A percentile compares a stretch with the other conserved stretches of the same genome.
Conservation (phyloP, 306 rosid genomes). For the Begonia masoniana region DNA sequence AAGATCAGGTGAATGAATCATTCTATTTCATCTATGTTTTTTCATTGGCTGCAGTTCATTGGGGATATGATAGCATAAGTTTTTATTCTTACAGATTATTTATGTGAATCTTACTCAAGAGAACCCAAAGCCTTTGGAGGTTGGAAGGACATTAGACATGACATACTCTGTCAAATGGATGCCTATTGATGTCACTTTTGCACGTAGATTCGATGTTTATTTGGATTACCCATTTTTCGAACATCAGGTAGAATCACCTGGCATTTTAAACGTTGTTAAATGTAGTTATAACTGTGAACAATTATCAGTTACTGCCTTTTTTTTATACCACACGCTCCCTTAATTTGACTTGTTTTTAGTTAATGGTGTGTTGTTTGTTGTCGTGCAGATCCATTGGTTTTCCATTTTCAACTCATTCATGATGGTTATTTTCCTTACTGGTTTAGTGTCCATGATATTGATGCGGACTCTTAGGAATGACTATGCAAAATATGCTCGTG, state of each 20-base stretch:
- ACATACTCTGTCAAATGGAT: constrained; percentile 85
- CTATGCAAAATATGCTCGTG: constrained; percentile 97
- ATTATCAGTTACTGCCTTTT: not conserved
- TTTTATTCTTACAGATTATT: constrained; percentile 49
- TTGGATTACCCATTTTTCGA: constrained; percentile 94
- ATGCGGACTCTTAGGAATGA: constrained; percentile 97
- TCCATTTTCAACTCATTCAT: constrained; percentile 94
- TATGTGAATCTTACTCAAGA: constrained; percentile 88
- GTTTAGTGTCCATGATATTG: constrained; percentile 95
- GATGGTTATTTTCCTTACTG: constrained; percentile 99
- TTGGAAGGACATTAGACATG: constrained; percentile 49
- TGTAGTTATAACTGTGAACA: too few relatives aligned
- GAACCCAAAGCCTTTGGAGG: constrained; percentile 66
- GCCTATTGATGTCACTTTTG: constrained; percentile 61
- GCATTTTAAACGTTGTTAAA: too few relatives aligned
- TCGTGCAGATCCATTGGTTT: constrained; percentile 93
- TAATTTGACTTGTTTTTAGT: constrained; percentile 2
- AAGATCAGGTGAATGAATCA: constrained; percentile 59
- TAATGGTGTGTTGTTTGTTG: constrained; percentile 1
- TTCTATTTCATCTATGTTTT: not conserved
- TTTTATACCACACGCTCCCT: constrained; percentile 6
- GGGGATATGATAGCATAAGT: constrained; percentile 8
- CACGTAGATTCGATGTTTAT: constrained; percentile 86
- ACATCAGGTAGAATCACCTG: constrained; percentile 54
- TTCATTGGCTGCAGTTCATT: not conserved